These are phyloP conservation scores for Lipomyces chichibuensis DNA, from an alignment of 805 yeast species.

Conservation along the genomic window DNA sequence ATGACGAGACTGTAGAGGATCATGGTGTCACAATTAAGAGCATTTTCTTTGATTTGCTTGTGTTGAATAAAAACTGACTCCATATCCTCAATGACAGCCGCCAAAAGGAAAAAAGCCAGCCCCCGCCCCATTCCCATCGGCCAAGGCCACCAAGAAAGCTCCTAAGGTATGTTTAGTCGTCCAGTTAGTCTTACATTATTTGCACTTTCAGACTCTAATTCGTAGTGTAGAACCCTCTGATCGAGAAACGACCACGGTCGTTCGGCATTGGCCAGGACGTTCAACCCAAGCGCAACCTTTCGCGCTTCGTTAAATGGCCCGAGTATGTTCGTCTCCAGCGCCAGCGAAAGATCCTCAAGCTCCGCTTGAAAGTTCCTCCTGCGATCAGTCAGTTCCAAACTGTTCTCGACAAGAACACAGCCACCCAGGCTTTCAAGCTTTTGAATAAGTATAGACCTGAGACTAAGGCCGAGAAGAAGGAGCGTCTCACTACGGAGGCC, in stretches of 20 bases:
- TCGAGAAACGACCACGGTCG: slow-evolving; percentile 87
- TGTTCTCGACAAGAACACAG: slow-evolving; percentile 98
- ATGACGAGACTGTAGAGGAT: slow-evolving; percentile 27
- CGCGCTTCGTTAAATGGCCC: slow-evolving; percentile 99
- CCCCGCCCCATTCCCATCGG: slow-evolving; percentile 94
- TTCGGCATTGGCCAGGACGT: slow-evolving; percentile 96
- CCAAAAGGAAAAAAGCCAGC: slow-evolving; percentile 84
- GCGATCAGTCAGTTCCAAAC: slow-evolving; percentile 95
- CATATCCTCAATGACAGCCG: slow-evolving; percentile 56
- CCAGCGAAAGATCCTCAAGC: slow-evolving; percentile 92
- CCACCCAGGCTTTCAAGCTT: slow-evolving; percentile 94
- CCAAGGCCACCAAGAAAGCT: slow-evolving; percentile 55
- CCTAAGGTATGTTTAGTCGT: slow-evolving; percentile 44
- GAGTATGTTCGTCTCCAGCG: slow-evolving; percentile 97
- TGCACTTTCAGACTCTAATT: background rate
- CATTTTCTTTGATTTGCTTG: slow-evolving; percentile 11
- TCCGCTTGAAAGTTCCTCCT: slow-evolving; percentile 99
- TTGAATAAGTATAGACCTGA: slow-evolving; percentile 99
- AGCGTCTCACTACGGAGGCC: slow-evolving; percentile 97
- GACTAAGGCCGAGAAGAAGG: slow-evolving; percentile 96
- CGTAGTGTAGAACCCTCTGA: slow-evolving; percentile 71
- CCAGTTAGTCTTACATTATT: background rate
- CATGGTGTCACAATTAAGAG: slow-evolving; percentile 27
- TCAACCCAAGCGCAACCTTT: slow-evolving; percentile 92
- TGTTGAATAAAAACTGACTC: slow-evolving; percentile 28